phyloP scores from a whole-genome alignment of 176 grass and related monocot species.

The Oryza longistaminata region DNA sequence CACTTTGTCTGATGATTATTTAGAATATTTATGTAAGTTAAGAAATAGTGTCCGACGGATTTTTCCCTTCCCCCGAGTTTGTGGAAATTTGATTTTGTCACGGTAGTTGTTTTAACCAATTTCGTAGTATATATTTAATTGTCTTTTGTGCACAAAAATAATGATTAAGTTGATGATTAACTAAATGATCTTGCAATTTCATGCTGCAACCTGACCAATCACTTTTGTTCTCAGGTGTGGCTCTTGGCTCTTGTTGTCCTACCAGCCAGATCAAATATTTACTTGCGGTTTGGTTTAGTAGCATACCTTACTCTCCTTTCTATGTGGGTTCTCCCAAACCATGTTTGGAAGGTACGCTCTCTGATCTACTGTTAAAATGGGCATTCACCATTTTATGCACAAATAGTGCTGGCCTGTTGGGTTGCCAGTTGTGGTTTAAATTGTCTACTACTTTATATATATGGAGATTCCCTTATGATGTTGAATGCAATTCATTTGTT shows the following conservation, averaged over 20 bases:
- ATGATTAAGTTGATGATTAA: conserved; percentile 19
- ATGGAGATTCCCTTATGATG: conserved; percentile 1
- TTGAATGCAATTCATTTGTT: neutral
- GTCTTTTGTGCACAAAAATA: conserved; percentile 2
- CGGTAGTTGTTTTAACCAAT: neutral
- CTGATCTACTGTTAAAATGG: conserved; percentile 10
- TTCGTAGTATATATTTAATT: neutral
- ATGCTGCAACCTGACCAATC: neutral
- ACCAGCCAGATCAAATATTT: conserved; percentile 93
- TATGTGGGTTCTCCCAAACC: conserved; percentile 79
- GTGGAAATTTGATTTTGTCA: neutral
- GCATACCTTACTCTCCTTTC: conserved; percentile 71
- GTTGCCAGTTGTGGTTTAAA: neutral
- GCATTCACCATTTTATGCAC: neutral
- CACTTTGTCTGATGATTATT: neutral
- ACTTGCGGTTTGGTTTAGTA: conserved; percentile 92
- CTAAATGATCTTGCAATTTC: neutral
- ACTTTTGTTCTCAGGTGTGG: conserved; percentile 72
- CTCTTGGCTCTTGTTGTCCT: conserved; percentile 88
- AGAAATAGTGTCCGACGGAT: neutral
- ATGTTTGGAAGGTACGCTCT: conserved; percentile 79
- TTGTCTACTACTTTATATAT: neutral
- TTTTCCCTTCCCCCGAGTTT: neutral
- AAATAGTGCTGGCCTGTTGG: neutral
- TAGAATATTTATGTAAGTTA: neutral